Evolutionary conservation across 371 early-diverging fungal species (phyloP), one percentile per base, ranked within the genome.

Genomic region (Mucor circinelloides): DNA sequence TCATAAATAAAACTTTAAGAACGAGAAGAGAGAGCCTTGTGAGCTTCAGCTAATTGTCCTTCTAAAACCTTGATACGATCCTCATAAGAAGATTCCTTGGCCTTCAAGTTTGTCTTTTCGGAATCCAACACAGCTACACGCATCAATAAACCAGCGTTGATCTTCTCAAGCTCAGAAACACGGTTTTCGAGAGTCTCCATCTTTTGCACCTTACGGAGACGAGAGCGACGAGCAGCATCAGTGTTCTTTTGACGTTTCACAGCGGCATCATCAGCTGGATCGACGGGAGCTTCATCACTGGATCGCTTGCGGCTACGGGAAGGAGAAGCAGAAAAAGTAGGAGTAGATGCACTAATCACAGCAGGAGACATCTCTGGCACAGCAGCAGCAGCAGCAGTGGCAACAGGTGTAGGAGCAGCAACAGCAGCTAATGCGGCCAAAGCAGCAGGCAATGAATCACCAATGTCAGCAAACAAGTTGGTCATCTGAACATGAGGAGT

Each of bases 141-240:
- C 74, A 86, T 84, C 55, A 83, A 75, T 30, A 91, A 75, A 25
- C 78, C 73, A 64, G 73, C 80, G 72, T 94, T 93, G 66, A 94
- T 87, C 31, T 77, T 71, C 73, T 94, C 93, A 5, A 96, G 86
- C 57, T 90, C 89, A 17, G 82, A 73, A 25, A 92, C 93, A 58
- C 88, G 88, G 50, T 56, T 67, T 75, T 96, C 95, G 17, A 96
- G 86, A 21, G 85, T 77, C 64, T 93, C 93, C 75, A 96, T 87
- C 68, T 88, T 87, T 69, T 87, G 84, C 28, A 91, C 83, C 86
- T 94, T 96, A 77, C 93, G 90, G 65, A 89, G 84, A 60, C 97
- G 92, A 31, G 93, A 93, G 67, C 96, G 93, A 61, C 96, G 91
- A 30, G 97, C 97, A 13, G 97, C 96, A 71, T 95, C 95, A 17